Percentiles rank a stretch among this genome's conserved stretches.
Conservation (phyloP, 2,329 filamentous ascomycete species). For the Pyricularia pennisetigena region DNA sequence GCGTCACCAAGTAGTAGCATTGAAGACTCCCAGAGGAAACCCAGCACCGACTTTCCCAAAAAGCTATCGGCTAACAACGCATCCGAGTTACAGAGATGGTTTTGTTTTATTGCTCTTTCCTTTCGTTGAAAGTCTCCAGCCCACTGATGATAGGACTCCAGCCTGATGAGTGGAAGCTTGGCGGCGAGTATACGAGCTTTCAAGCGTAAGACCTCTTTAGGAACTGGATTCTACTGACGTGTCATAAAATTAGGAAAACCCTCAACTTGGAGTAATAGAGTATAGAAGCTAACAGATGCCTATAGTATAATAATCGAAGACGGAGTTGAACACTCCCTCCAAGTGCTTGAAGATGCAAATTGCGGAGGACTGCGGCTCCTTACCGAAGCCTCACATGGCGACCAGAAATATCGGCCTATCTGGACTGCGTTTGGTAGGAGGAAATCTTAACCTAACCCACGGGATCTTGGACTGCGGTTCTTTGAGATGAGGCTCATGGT, state of each 20-base stretch:
- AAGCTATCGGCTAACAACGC: background rate
- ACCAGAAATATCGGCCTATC: constrained; percentile 43
- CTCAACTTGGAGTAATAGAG: background rate
- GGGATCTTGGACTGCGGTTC: background rate
- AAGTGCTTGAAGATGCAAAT: constrained; percentile 40
- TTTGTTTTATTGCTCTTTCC: constrained; percentile 48
- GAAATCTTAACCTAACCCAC: background rate
- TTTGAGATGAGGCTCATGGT: background rate
- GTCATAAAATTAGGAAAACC: background rate
- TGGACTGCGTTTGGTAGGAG: constrained; percentile 54
- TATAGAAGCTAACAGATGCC: background rate
- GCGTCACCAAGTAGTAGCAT: no score
- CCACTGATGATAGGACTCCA: constrained; percentile 31
- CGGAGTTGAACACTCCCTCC: constrained; percentile 39
- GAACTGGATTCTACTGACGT: background rate
- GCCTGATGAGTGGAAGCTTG: constrained; percentile 32
- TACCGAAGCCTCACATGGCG: constrained; percentile 44
- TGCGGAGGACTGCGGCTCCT: constrained; percentile 43
- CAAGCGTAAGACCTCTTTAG: constrained; percentile 34
- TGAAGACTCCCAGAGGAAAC: background rate
- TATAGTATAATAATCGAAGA: constrained; percentile 48
- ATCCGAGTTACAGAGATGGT: constrained; percentile 38
- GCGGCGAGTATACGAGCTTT: constrained; percentile 41
- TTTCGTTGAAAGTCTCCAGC: constrained; percentile 44
- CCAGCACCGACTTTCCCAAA: background rate